Evolutionary conservation across 1,284 basidiomycete species (phyloP).

Genomic region (Blastosporella zonata): DNA sequence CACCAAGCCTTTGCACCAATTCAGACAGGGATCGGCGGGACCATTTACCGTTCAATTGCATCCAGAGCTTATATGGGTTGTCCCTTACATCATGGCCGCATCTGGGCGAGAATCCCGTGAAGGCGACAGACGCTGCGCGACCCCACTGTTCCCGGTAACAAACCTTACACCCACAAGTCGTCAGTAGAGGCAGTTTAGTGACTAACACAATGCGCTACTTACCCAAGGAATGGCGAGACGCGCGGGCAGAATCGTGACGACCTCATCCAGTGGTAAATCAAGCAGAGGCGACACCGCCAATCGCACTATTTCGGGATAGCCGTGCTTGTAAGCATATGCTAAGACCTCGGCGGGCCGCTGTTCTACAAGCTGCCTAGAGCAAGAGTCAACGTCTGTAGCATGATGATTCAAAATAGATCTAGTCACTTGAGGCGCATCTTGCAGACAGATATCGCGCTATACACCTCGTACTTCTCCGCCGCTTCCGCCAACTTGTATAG

Average conservation of each 20-base stretch:
- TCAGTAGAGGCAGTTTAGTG: not conserved
- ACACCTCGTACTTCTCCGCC: constrained; percentile 13
- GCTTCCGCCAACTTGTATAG: constrained; percentile 7
- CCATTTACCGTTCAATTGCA: not conserved
- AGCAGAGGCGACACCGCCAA: not conserved
- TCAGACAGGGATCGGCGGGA: not conserved
- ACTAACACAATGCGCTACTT: not conserved
- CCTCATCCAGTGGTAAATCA: not conserved
- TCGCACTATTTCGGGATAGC: not conserved
- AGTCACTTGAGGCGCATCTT: constrained; percentile 8
- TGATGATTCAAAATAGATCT: not conserved
- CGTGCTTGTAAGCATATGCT: constrained; percentile 5
- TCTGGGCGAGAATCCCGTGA: too few species aligned
- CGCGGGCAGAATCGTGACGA: not conserved
- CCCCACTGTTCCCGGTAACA: not conserved
- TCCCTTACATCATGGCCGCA: too few species aligned
- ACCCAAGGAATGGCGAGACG: not conserved
- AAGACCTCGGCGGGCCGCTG: not conserved
- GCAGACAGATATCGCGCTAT: constrained; percentile 4
- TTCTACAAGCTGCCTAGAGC: not conserved
- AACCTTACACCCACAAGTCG: not conserved
- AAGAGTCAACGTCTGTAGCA: not conserved
- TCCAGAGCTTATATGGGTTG: not conserved
- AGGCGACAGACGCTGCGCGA: not conserved
- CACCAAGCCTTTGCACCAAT: too few species aligned